Evolutionary conservation across 768 basidiomycete species (phyloP), one percentile per base, ranked within the genome.

Genomic region (Amylocystis lapponica): DNA sequence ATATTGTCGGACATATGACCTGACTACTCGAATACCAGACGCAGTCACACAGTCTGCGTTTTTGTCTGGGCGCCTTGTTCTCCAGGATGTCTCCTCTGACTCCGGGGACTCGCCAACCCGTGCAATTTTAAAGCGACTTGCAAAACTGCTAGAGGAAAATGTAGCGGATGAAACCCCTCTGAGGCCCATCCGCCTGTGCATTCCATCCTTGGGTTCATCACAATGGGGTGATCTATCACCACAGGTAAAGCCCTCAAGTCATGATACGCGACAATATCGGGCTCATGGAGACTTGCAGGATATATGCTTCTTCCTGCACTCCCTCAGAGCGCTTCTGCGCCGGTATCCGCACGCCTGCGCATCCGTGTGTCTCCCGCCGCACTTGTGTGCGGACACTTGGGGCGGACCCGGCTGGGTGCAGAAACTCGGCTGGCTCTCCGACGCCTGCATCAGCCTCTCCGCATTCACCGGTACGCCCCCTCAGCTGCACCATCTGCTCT

Each of bases 401-500:
- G 76, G 71, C 27, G 83, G 79, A 14, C 50, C 63, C 16, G 84
- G 80, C 2, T 94, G 90, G 88, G 61, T 81, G 22, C 76, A 84
- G 50, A 86, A 82, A 58, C 61, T 95, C 14, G 78, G 83, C 13
- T 92, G 88, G 89, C 61, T 81, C 23, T 74, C 81, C 2, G 92
- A 95, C 61, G 82, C 76, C 8, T 74, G 79, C 22, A 68, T 96
- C 34, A 82, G 79, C 31, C 64, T 95, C 51, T 67, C 75, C 34
- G 83, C 87, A 20, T 94, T 94, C 61, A 77, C 84, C 42, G 83
- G 92, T 90, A 62, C 50, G 75, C 38, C 30, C 21, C 35, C 16
- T 32, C 29, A 11, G 26, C 41, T 44, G 30, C 40, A 14, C 30
- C 36, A 36, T 33, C 11, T 20, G 2, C 29, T 10, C 19, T 5